Evolutionary conservation across 805 yeast species (phyloP).

Genomic region (Zygoascus flipseniorum): DNA sequence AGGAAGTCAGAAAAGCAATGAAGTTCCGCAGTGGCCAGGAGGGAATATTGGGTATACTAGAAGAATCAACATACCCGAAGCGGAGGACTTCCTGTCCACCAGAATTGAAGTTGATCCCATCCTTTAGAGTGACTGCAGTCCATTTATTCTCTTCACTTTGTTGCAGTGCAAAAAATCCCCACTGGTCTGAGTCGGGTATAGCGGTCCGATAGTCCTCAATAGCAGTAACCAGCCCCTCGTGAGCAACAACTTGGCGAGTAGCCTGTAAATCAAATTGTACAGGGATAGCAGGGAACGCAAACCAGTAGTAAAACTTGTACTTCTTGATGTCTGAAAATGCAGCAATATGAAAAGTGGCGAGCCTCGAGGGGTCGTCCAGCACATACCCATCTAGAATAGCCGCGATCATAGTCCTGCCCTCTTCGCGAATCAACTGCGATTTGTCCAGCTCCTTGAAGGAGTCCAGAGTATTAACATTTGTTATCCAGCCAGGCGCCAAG

Average conservation of each 20-base stretch:
- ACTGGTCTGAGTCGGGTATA: conserved; percentile 11
- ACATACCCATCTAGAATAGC: conserved; percentile 30
- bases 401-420: conserved; percentile 27
- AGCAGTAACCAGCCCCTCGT: neutral
- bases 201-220: conserved; percentile 9
- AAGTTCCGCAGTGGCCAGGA: conserved; percentile 53
- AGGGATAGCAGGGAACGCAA: conserved; percentile 62
- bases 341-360: conserved; percentile 42
- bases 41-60: conserved; percentile 32
- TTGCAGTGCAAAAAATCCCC: conserved; percentile 26
- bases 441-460: conserved; percentile 71
- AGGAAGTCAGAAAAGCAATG: conserved; percentile 35
- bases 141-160: conserved; percentile 8
- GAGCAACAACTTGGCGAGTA: neutral
- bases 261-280: conserved; percentile 38
- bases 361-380: conserved; percentile 33
- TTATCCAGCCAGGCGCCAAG: conserved; percentile 35
- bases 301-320: conserved; percentile 85
- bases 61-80: conserved; percentile 35
- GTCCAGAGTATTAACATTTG: conserved; percentile 76
- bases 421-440: conserved; percentile 39
- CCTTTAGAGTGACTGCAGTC: conserved; percentile 10
- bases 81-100: conserved; percentile 10
- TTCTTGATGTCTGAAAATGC: conserved; percentile 85
- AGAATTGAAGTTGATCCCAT: conserved; percentile 16